phyloP scores from a whole-genome alignment of 176 grass and related monocot genomes.

The Ensete glaucum region DNA sequence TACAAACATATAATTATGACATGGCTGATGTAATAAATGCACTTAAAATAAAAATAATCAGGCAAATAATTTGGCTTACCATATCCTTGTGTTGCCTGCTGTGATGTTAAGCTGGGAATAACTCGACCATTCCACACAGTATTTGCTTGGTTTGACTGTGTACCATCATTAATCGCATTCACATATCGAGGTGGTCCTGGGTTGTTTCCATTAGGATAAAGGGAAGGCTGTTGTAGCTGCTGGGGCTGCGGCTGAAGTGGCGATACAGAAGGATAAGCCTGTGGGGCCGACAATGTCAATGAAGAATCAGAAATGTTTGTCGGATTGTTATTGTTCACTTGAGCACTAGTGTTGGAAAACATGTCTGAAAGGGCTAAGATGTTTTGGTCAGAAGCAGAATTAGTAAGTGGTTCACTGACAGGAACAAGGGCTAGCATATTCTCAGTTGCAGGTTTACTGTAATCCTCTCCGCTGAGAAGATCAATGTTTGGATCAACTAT shows the following conservation, averaged over 20 bases:
- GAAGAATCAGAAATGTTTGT: conserved; percentile 25
- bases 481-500: conserved; percentile 49
- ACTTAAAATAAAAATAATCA: conserved; percentile 6
- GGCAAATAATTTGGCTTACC: conserved; percentile 25
- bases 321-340: conserved; percentile 37
- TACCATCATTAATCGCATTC: conserved; percentile 31
- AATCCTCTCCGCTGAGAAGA: conserved; percentile 74
- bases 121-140: conserved; percentile 41
- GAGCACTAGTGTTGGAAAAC: conserved; percentile 51
- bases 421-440: conserved; percentile 63
- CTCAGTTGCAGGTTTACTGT: conserved; percentile 54
- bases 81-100: conserved; percentile 42
- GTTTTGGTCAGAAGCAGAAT: conserved; percentile 59
- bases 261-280: conserved; percentile 24
- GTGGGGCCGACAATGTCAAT: conserved; percentile 37
- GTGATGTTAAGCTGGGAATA: conserved; percentile 18
- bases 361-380: conserved; percentile 73
- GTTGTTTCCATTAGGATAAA: conserved; percentile 39
- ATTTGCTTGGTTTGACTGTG: conserved; percentile 28
- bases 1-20: not conserved
- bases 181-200: conserved; percentile 20
- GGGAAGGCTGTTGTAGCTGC: conserved; percentile 30
- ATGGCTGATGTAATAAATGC: not conserved
- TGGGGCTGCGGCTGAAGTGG: conserved; percentile 26
- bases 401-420: conserved; percentile 30